phyloP scores from a whole-genome alignment of 805 yeast species.

The Torulaspora indica region DNA sequence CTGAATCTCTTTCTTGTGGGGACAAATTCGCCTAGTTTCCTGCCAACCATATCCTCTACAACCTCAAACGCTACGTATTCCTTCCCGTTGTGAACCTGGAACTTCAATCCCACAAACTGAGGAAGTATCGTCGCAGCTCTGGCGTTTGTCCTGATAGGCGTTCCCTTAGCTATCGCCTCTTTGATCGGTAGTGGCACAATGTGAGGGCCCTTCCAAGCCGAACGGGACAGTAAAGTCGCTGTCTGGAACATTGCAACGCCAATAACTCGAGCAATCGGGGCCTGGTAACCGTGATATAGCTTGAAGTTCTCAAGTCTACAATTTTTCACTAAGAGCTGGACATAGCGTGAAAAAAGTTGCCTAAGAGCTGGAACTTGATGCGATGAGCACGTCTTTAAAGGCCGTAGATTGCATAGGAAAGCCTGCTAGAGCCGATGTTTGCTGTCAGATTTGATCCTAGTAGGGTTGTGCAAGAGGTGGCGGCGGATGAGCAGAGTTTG shows the following conservation, averaged over 20 bases:
- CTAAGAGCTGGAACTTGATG: conserved; percentile 11
- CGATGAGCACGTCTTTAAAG: conserved; percentile 1
- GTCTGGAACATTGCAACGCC: conserved; percentile 17
- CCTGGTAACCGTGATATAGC: neutral
- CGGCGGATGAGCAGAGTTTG: neutral
- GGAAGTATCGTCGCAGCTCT: conserved; percentile 92
- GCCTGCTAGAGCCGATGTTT: conserved; percentile 45
- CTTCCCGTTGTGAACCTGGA: conserved; percentile 94
- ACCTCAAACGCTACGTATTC: conserved; percentile 85
- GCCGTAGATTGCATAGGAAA: neutral
- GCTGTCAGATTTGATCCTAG: conserved; percentile 61
- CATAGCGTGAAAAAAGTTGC: conserved; percentile 3
- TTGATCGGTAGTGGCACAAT: conserved; percentile 93
- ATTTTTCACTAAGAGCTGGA: conserved; percentile 1
- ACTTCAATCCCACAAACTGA: conserved; percentile 88
- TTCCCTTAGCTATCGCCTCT: conserved; percentile 71
- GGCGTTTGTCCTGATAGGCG: conserved; percentile 94
- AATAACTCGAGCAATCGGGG: neutral
- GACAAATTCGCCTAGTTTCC: conserved; percentile 91
- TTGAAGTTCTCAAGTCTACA: neutral
- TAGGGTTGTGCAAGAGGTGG: conserved; percentile 14
- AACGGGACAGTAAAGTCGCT: conserved; percentile 42
- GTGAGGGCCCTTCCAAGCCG: conserved; percentile 77
- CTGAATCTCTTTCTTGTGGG: conserved; percentile 86
- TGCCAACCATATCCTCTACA: conserved; percentile 94